Evolutionary conservation across 2,329 filamentous ascomycete genomes (phyloP).

Genomic region (Aquanectria penicillioides): DNA sequence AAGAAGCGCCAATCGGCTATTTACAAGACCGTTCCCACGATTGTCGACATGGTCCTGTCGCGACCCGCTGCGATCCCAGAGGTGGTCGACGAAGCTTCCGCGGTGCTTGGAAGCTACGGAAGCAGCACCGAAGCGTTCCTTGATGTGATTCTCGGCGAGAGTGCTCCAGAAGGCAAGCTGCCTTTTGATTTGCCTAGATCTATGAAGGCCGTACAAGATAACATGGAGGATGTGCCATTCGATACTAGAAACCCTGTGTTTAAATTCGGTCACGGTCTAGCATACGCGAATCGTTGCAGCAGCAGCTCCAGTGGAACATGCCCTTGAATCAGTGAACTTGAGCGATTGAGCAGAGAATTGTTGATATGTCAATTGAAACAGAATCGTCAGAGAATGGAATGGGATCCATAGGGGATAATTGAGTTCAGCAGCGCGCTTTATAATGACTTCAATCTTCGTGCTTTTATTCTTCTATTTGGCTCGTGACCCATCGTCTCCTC

Average conservation of each 20-base stretch:
- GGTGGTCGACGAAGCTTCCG: slow-evolving; percentile 49
- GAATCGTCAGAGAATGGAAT: too few species aligned
- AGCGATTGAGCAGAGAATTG: not conserved
- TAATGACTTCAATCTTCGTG: too few species aligned
- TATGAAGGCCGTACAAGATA: slow-evolving; percentile 49
- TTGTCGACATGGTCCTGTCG: slow-evolving; percentile 54
- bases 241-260: slow-evolving; percentile 40
- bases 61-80: slow-evolving; percentile 55
- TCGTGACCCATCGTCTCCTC: too few species aligned
- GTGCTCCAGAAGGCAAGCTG: slow-evolving; percentile 31
- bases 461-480: too few species aligned
- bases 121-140: slow-evolving; percentile 52
- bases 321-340: not conserved
- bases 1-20: slow-evolving; percentile 42
- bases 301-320: not conserved
- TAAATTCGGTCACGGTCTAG: slow-evolving; percentile 36
- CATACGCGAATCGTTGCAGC: not conserved
- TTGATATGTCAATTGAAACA: too few species aligned
- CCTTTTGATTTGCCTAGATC: slow-evolving; percentile 50
- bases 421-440: too few species aligned
- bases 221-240: slow-evolving; percentile 37
- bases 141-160: slow-evolving; percentile 52
- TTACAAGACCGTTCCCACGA: slow-evolving; percentile 49
- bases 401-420: too few species aligned
- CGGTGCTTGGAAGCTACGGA: slow-evolving; percentile 52